Percentiles rank a stretch among this genome's conserved stretches.
phyloP scores from a whole-genome alignment of 2,329 filamentous ascomycete species.

The Berkeleyomyces rouxiae region DNA sequence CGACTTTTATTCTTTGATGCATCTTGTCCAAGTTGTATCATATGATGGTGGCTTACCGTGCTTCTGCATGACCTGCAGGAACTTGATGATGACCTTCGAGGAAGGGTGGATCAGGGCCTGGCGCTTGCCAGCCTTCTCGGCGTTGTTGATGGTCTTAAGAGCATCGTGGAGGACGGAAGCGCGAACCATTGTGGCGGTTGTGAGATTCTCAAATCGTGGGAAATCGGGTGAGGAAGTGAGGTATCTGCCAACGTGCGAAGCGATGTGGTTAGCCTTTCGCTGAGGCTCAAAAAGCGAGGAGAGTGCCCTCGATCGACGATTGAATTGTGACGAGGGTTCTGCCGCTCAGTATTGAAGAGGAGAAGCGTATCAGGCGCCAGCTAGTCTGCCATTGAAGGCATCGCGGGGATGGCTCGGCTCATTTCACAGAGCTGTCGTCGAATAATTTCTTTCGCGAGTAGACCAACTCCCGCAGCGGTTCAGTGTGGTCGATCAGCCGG shows the following conservation, averaged over 20 bases:
- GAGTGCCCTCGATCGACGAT: conserved; percentile 41
- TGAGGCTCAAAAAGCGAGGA: conserved; percentile 44
- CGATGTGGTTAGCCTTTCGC: conserved; percentile 41
- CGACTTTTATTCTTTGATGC: neutral
- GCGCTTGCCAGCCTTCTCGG: conserved; percentile 99
- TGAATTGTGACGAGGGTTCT: conserved; percentile 41
- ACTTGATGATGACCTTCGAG: conserved; percentile 99
- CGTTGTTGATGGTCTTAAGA: conserved; percentile 99
- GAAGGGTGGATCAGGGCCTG: conserved; percentile 95
- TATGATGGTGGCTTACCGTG: conserved; percentile 59
- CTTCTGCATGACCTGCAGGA: conserved; percentile 97
- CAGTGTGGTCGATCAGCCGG: conserved; percentile 18
- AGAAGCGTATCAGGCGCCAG: conserved; percentile 39
- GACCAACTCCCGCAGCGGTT: neutral
- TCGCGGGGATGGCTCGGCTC: conserved; percentile 17
- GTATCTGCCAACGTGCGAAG: conserved; percentile 36
- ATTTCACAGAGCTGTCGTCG: neutral
- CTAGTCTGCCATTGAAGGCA: neutral
- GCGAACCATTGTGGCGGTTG: conserved; percentile 86
- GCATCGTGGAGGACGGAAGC: conserved; percentile 99
- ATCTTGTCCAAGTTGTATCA: neutral
- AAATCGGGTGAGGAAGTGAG: conserved; percentile 33
- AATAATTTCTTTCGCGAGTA: conserved; percentile 4
- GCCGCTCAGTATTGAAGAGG: conserved; percentile 49
- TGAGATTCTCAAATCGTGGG: conserved; percentile 59